These are phyloP conservation scores for Hypoxylon sp. DNA, from an alignment of 2,329 filamentous ascomycete species.

Conservation along the genomic window DNA sequence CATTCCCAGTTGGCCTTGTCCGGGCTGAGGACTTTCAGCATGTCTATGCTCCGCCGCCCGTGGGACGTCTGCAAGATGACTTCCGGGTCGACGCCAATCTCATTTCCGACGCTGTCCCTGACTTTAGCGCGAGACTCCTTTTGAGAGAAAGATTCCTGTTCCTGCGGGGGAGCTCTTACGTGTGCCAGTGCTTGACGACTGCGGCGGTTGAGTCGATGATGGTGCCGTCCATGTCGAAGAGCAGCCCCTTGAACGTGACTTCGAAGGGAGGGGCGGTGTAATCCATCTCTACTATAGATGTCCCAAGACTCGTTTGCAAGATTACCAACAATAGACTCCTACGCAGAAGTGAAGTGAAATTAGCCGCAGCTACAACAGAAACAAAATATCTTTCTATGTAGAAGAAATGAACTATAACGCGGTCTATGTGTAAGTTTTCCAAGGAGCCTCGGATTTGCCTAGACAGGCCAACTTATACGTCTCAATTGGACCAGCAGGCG, in stretches of 20 bases:
- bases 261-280: constrained; percentile 60
- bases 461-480: constrained; percentile 19
- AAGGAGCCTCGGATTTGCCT: constrained; percentile 9
- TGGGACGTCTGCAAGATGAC: constrained; percentile 92
- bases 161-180: constrained; percentile 65
- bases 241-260: constrained; percentile 66
- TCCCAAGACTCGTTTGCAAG: not conserved
- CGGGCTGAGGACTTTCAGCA: constrained; percentile 81
- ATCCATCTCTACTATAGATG: constrained; percentile 44
- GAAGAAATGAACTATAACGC: not conserved
- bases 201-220: constrained; percentile 85
- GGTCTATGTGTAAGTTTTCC: constrained; percentile 4
- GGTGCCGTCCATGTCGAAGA: constrained; percentile 85
- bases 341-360: not conserved
- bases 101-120: constrained; percentile 74
- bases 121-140: constrained; percentile 6
- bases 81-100: constrained; percentile 86
- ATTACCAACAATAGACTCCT: not conserved
- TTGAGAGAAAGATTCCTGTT: too few relatives aligned
- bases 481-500: not conserved
- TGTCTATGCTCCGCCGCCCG: constrained; percentile 89
- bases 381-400: constrained; percentile 7
- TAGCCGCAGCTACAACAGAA: constrained; percentile 2
- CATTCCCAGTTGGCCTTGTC: constrained; percentile 94
- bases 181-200: constrained; percentile 82